Evolutionary conservation across 2,329 filamentous ascomycete genomes (phyloP).

Genomic region (Lecanicillium sp.): DNA sequence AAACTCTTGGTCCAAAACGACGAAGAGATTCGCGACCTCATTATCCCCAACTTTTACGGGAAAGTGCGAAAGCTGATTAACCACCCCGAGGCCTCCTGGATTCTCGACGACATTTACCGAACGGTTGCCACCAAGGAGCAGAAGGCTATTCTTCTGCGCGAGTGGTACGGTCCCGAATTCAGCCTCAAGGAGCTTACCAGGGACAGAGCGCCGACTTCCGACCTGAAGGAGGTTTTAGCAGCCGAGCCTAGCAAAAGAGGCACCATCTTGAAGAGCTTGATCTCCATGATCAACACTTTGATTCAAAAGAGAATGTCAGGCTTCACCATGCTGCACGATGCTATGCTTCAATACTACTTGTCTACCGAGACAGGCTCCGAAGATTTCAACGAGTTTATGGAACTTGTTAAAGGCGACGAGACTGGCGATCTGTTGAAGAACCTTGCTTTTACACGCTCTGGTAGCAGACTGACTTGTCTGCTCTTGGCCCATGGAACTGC

Average conservation of each 20-base stretch:
- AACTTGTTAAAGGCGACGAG: conserved; percentile 86
- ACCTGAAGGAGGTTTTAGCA: conserved; percentile 67
- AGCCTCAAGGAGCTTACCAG: conserved; percentile 60
- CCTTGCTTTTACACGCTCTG: conserved; percentile 88
- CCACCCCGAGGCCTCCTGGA: conserved; percentile 94
- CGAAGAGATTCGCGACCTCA: conserved; percentile 73
- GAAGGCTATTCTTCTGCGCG: conserved; percentile 74
- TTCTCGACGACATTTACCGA: conserved; percentile 93
- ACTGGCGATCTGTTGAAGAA: conserved; percentile 88
- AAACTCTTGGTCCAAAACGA: conserved; percentile 94
- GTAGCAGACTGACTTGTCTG: conserved; percentile 72
- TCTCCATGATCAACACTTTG: conserved; percentile 81
- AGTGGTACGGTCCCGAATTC: conserved; percentile 97
- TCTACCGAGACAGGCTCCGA: conserved; percentile 68
- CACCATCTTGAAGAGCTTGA: conserved; percentile 77
- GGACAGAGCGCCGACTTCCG: conserved; percentile 49
- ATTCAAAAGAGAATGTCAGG: conserved; percentile 95
- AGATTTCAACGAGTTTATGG: conserved; percentile 80
- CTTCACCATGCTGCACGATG: conserved; percentile 96
- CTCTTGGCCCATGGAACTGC: conserved; percentile 76
- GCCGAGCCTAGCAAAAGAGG: conserved; percentile 76
- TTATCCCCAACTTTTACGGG: conserved; percentile 92
- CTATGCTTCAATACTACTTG: conserved; percentile 93
- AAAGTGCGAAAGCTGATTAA: conserved; percentile 89
- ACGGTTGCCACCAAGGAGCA: conserved; percentile 79